Base-by-base conservation (phyloP, 352 stramenopile species). In the Paralagenidium karlingii region DNA sequence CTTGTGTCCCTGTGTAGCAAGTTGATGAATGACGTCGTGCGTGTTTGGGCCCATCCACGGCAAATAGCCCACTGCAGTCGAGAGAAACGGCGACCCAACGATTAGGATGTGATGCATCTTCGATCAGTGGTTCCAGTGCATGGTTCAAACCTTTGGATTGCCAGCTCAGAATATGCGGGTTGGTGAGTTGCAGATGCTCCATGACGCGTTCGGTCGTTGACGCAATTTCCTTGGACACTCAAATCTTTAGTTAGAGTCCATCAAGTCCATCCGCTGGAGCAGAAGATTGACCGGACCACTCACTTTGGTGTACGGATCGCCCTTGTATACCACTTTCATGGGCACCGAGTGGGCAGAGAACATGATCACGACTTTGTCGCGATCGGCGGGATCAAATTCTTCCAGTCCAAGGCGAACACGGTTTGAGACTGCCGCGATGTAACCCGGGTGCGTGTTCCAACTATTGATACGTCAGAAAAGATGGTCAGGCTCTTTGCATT, bases 41-140 rank as follows among this genome's bases (percentile, higher is more conserved):
- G 96, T 99, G 64, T 96, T 98, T 5, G 96, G 96, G 34, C 84
- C 71, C 55, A 99, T 88, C 96, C 96, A 99, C 53, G 97, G 90
- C 46, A 99, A 70, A 38, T 95, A 97, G 15, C 96, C 96, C 11
- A 99, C 96, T 71, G 38, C 12, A 43, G 9, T 24, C 8, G 16
- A 15, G 12, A 40, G 7, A 42, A 24, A 13, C 24, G 18, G 15
- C 6, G 25, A 15, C 16, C 8, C 7, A 20, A 48, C 3, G 30
- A 16, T 1, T 13, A 38, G 21, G 19, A 7, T 3, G 19, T 16
- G 19, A n/a, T n/a, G n/a, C n/a, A n/a, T n/a, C n/a, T n/a, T n/a
- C n/a, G n/a, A n/a, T n/a, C n/a, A n/a, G 16, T 48, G 16, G 38
- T n/a, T 11, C 13, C 7, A 22, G 16, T 22, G 22, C 1, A 12